Conservation (phyloP, 805 yeast genomes). For the Lachancea cidri region DNA sequence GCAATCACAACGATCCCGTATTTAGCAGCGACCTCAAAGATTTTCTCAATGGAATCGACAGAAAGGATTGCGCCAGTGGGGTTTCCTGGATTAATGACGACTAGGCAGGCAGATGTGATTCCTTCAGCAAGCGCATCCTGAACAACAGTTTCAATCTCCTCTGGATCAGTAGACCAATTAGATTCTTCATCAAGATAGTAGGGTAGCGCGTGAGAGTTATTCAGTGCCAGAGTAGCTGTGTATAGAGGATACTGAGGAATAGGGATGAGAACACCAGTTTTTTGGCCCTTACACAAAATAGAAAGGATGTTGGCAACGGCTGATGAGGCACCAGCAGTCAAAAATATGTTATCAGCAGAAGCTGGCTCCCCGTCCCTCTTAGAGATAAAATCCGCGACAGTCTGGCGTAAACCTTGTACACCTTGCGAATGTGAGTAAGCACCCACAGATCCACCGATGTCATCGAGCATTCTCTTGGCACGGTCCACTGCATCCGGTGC, state of each 20-base stretch:
- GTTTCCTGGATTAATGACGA: conserved; percentile 96
- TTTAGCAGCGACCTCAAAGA: conserved; percentile 77
- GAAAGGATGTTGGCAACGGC: conserved; percentile 81
- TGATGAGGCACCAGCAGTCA: conserved; percentile 92
- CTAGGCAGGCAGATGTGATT: conserved; percentile 68
- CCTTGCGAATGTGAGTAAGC: conserved; percentile 97
- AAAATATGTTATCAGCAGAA: conserved; percentile 65
- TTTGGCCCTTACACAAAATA: conserved; percentile 59
- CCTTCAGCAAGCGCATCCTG: conserved; percentile 45
- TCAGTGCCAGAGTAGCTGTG: conserved; percentile 88
- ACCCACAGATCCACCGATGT: conserved; percentile 76
- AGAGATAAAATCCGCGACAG: conserved; percentile 76
- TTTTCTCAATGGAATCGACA: conserved; percentile 58
- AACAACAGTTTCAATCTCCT: conserved; percentile 53
- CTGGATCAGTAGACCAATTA: conserved; percentile 79
- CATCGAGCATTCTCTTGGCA: conserved; percentile 54
- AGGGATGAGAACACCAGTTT: conserved; percentile 83
- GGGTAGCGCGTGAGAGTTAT: conserved; percentile 77
- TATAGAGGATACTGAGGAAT: conserved; percentile 98
- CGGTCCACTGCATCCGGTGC: conserved; percentile 71
- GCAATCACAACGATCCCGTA: conserved; percentile 84
- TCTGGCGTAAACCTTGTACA: conserved; percentile 59
- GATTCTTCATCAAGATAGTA: conserved; percentile 77
- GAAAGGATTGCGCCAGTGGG: conserved; percentile 90
- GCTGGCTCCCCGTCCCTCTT: conserved; percentile 73